A percentile compares a stretch with the other conserved stretches of the same genome.
Conservation (phyloP, 1,139 yeast species). For the Saccharomyces hybrid region DNA sequence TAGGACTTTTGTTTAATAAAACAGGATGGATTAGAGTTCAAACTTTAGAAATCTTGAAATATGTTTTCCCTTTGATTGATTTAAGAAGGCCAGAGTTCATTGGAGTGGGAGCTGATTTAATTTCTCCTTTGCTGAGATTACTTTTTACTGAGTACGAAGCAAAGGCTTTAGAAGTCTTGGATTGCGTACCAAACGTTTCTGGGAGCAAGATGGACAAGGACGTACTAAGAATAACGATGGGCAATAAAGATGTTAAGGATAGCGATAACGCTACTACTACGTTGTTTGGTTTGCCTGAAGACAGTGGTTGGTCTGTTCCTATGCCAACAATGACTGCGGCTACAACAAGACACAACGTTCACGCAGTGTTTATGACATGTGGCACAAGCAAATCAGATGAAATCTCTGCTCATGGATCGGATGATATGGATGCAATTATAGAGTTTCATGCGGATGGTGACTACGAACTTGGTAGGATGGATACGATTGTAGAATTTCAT, state of each 20-base stretch:
- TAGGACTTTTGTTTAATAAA: conserved; percentile 74
- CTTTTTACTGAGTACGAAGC: conserved; percentile 82
- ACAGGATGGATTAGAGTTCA: conserved; percentile 73
- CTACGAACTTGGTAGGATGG: conserved; percentile 25
- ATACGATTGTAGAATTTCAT: conserved; percentile 58
- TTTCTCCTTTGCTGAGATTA: conserved; percentile 78
- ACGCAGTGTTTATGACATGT: conserved; percentile 89
- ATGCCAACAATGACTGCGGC: conserved; percentile 89
- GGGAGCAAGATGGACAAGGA: conserved; percentile 88
- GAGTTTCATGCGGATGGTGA: conserved; percentile 57
- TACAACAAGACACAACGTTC: conserved; percentile 83
- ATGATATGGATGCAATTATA: conserved; percentile 50
- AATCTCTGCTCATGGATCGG: conserved; percentile 29
- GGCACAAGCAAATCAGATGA: conserved; percentile 26
- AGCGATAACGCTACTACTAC: conserved; percentile 85
- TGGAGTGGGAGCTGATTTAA: conserved; percentile 91
- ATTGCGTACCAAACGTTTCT: conserved; percentile 76
- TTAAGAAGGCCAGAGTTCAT: conserved; percentile 69
- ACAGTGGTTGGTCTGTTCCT: conserved; percentile 96
- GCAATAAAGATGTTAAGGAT: conserved; percentile 67
- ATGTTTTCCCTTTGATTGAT: conserved; percentile 70
- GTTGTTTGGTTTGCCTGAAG: conserved; percentile 90
- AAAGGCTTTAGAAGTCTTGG: conserved; percentile 80
- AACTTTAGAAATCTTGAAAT: conserved; percentile 66
- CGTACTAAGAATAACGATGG: conserved; percentile 83